Conservation (phyloP, 257 asterid species). For the Pogostemon cablin region DNA sequence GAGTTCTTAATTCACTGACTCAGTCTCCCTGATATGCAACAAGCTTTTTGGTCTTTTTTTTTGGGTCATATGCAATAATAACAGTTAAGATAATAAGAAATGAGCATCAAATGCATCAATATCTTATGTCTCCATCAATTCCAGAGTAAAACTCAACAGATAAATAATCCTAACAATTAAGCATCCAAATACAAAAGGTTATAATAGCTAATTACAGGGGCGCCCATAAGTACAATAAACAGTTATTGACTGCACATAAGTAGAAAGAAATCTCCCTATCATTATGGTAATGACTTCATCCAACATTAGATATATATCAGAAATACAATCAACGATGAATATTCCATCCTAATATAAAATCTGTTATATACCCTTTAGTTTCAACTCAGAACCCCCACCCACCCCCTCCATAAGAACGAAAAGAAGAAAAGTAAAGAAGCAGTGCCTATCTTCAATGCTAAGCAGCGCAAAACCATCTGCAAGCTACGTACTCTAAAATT, state of each 20-base stretch:
- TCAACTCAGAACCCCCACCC: conserved; percentile 16
- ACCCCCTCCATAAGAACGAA: not conserved
- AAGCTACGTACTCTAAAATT: conserved; percentile 12
- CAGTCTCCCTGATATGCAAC: not conserved
- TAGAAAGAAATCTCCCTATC: conserved; percentile 22
- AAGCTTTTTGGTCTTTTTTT: conserved; percentile 16
- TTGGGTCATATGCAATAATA: not conserved
- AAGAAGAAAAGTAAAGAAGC: not conserved
- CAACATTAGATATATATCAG: conserved; percentile 22
- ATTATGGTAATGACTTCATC: conserved; percentile 18
- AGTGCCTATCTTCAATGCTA: conserved; percentile 17
- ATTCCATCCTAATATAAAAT: conserved; percentile 16
- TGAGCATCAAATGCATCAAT: not conserved
- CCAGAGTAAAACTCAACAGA: conserved; percentile 13
- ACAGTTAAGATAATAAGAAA: not conserved
- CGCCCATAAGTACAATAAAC: conserved; percentile 25
- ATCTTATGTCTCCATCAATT: conserved; percentile 11
- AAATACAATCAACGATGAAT: conserved; percentile 10
- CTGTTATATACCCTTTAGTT: conserved; percentile 21
- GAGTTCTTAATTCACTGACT: conserved; percentile 9
- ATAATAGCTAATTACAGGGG: conserved; percentile 15
- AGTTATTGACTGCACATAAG: conserved; percentile 21
- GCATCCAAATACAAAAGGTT: conserved; percentile 15
- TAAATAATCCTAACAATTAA: conserved; percentile 16
- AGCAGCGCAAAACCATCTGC: conserved; percentile 32